Base-by-base conservation (phyloP, 2,329 filamentous ascomycete genomes). In the Teratosphaeriaceae sp. region DNA sequence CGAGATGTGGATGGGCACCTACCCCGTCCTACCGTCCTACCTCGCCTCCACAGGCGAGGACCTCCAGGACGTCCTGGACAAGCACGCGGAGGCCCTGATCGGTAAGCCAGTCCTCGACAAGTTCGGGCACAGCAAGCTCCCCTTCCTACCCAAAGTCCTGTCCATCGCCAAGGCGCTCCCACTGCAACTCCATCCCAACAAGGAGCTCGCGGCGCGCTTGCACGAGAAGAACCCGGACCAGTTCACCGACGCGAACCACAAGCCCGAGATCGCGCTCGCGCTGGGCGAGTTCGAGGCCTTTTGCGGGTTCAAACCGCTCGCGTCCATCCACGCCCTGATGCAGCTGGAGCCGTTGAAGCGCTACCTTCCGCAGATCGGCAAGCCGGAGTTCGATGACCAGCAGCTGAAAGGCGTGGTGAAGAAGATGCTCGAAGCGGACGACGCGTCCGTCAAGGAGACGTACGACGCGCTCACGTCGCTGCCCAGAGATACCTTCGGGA, bases 211-310 rank as follows among this genome's bases (percentile, higher is more conserved):
- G 0, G 65, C 72, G 7, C 72, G 79, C 53, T 71, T 88, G 2
- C 82, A 88, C 64, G 59, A 73, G 42, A 61, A 78, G 50, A 72
- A 86, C 42, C 82, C 84, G 0, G 63, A 77, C 2, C 74, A 78
- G 44, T 88, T 84, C 60, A 77, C 76, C 1, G 84, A 89, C 51
- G 67, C 75, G 2, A 88, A 88, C 60, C 84, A 88, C 69, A 88
- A 88, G 64, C 84, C 85, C 1, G 84, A 89, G 58, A 88, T 89
- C 41, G 84, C 84, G 1, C 68, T 89, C 1, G 84, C 84, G 0
- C 65, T 88, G 1, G 72, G 75, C 11, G 75, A 79, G 18, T 88
- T 89, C 54, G 84, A 88, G 60, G 79, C 84, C 0, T 88, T 89
- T 53, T 81, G 79, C 8, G 84, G 84, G 5, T 88, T 81, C 68